Conservation (phyloP, 108 stramenopile genomes). For the Nitzschia inconspicua region DNA sequence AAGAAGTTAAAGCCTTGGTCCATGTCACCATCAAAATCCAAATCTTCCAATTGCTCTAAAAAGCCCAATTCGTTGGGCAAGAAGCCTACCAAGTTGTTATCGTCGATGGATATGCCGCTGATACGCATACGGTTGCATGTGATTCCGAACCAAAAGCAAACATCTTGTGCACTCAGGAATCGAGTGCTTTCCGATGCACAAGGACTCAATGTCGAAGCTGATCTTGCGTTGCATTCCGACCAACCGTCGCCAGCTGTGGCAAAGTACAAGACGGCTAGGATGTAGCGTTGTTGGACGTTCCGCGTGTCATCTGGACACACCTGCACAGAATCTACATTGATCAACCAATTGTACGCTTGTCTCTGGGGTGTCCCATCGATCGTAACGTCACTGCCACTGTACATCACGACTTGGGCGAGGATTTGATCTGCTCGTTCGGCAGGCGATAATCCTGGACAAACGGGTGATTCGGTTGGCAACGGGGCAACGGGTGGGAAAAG, state of each 20-base stretch:
- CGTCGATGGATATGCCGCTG: constrained; percentile 33
- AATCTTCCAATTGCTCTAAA: constrained; percentile 10
- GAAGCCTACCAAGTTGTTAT: constrained; percentile 29
- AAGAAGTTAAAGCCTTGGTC: constrained; percentile 11
- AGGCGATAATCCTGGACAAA: constrained; percentile 15
- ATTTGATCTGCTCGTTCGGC: constrained; percentile 7
- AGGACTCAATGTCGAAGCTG: neutral
- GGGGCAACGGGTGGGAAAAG: neutral
- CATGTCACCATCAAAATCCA: constrained; percentile 32
- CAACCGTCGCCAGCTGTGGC: constrained; percentile 47
- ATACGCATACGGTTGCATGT: constrained; percentile 31
- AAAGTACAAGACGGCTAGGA: constrained; percentile 44
- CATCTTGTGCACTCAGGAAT: constrained; percentile 37
- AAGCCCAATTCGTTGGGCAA: constrained; percentile 21
- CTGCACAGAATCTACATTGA: constrained; percentile 35
- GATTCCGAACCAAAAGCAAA: constrained; percentile 46
- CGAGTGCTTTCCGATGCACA: constrained; percentile 13
- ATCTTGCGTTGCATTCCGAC: constrained; percentile 19
- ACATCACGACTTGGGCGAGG: constrained; percentile 1
- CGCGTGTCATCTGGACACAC: constrained; percentile 46
- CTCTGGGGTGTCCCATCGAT: constrained; percentile 37
- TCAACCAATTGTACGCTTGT: constrained; percentile 56
- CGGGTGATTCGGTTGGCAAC: neutral
- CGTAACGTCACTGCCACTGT: neutral
- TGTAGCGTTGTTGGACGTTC: constrained; percentile 42